phyloP scores from a whole-genome alignment of 805 yeast species.

The Pichia occidentalis region DNA sequence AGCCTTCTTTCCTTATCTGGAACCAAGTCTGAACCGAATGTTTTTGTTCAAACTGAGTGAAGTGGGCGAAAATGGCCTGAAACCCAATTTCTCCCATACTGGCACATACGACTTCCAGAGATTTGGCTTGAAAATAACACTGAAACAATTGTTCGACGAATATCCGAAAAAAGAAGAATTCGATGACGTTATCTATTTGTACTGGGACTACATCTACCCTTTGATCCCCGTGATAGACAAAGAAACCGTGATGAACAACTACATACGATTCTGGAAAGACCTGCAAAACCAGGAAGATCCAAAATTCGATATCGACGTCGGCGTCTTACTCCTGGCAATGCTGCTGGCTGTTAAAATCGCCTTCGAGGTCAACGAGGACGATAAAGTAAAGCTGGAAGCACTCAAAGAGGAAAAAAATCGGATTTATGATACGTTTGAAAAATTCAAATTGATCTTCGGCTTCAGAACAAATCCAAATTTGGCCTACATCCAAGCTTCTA shows the following conservation, averaged over 20 bases:
- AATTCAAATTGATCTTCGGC: constrained; percentile 10
- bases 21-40: constrained; percentile 12
- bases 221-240: constrained; percentile 13
- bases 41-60: constrained; percentile 13
- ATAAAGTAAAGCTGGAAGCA: not conserved
- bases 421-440: constrained; percentile 11
- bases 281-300: constrained; percentile 4
- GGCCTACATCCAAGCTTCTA: constrained; percentile 13
- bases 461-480: constrained; percentile 10
- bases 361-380: constrained; percentile 9
- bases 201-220: constrained; percentile 15
- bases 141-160: constrained; percentile 3
- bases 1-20: constrained; percentile 14
- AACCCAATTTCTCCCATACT: constrained; percentile 2
- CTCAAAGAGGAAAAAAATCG: constrained; percentile 5
- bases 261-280: constrained; percentile 12
- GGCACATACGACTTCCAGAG: constrained; percentile 8
- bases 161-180: constrained; percentile 11
- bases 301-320: constrained; percentile 13
- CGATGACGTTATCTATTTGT: constrained; percentile 10
- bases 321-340: constrained; percentile 12
- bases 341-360: constrained; percentile 12
- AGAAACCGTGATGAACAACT: constrained; percentile 1
- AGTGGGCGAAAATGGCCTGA: constrained; percentile 4
- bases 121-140: constrained; percentile 1